These are phyloP conservation scores for Apiospora arundinis DNA, from an alignment of 2,329 filamentous ascomycete species.

Conservation along the genomic window DNA sequence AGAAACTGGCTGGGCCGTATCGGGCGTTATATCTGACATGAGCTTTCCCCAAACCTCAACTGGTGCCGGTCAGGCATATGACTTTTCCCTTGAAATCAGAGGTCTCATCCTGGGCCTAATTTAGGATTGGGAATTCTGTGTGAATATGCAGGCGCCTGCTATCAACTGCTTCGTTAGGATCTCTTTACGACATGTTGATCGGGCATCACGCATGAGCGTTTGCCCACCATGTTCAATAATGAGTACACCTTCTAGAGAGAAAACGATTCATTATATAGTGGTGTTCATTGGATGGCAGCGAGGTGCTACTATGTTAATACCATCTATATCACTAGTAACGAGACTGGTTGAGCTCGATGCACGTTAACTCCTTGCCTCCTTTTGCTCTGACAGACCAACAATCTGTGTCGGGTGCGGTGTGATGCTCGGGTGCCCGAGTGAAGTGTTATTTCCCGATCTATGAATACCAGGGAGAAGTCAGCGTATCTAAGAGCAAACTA, in stretches of 20 bases:
- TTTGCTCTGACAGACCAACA: neutral
- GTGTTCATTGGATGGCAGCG: neutral
- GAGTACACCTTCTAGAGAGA: neutral
- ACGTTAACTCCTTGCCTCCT: neutral
- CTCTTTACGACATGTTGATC: neutral
- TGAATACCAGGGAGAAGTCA: neutral
- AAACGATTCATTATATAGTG: neutral
- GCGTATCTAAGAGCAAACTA: neutral
- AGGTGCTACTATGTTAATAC: neutral
- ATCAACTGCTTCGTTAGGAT: neutral
- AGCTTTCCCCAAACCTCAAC: neutral
- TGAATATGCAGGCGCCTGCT: neutral
- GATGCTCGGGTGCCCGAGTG: no score
- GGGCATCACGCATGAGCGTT: neutral
- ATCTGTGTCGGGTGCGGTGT: neutral
- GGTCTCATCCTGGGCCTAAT: neutral
- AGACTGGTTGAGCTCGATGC: no score
- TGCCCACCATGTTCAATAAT: neutral
- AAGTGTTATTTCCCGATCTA: neutral
- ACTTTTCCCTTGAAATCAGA: constrained; percentile 13
- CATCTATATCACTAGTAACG: neutral
- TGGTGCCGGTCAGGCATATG: constrained; percentile 5
- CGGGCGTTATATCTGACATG: neutral
- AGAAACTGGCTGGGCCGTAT: neutral
- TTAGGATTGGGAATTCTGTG: neutral